Base-by-base conservation (phyloP, 2,329 filamentous ascomycete genomes). In the Penicillium polonicum region DNA sequence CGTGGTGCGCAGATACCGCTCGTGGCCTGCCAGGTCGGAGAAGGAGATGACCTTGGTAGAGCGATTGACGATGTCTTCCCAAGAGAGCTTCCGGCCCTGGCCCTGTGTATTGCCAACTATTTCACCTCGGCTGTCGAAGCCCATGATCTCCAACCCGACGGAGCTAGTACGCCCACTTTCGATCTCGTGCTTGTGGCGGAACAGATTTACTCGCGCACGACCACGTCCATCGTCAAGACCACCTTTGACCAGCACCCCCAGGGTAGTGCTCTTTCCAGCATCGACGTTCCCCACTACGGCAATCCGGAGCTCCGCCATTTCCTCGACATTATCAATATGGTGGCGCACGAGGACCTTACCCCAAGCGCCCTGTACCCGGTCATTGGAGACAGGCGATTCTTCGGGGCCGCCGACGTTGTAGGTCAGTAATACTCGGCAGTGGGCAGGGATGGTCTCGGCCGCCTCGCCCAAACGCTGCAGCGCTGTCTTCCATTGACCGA, bases 101-200 rank as follows among this genome's bases (percentile, higher is more conserved):
- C 92, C 93, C 2, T 92, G 90, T 58, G 89, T 89, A 39, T 90
- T 93, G 17, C 87, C 85, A 17, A 97, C 84, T 29, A 96, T 88
- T 27, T 92, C 85, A 29, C 94, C 93, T 55, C 84, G 83, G 50
- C 89, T 91, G 74, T 97, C 92, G 67, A 97, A 99, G 2, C 94
- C 94, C 88, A 97, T 92, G 60, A 97, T 97, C 75, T 99, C 94
- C 92, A 97, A 95, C 42, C 94, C 93, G 0, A 99, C 94, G 0
- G 92, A 97, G 72, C 91, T 96, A 10, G 94, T 99, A 64, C 94
- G 85, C 1, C 94, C 94, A 46, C 90, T 94, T 76, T 99, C 94
- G 41, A 97, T 89, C 77, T 99, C 94, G 70, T 99, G 94, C 76
- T 99, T 97, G 76, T 99, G 94, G 17, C 94, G 86, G 78, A 99